Evolutionary conservation across 202 grass and related monocot species (phyloP), one percentile per base, ranked within the genome.

Genomic region (Dendrocalamus latiflorus): DNA sequence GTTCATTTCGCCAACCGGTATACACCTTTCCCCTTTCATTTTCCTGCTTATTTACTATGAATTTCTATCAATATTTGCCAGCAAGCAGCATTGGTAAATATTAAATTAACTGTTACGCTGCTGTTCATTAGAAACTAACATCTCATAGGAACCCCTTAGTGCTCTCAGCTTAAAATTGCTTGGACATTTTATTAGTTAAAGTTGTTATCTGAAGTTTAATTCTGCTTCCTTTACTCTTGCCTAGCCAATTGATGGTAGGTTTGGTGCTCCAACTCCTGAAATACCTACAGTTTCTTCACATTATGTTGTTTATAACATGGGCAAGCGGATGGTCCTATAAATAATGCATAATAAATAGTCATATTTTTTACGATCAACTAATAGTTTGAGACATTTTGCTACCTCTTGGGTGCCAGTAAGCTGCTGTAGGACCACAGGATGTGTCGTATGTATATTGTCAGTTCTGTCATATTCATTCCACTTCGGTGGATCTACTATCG

Each of bases 401-500:
- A 33, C 33, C 33, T 33, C 33, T 30, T 30, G 33, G 33, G 33
- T 33, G 4, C 33, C 33, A 33, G 33, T 33, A 33, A 33, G 33
- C 33, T 33, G 33, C 33, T 33, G 68, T 77, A 98, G 91, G 93
- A 83, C 93, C 96, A 57, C 91, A 98, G 26, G 96, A 98, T 82
- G 64, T 98, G 56, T 87, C 91, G 0, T 98, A 98, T 83, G 93
- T 91, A 74, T 98, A 98, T 41, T 93, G 89, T 80, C 71, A 90
- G n/a, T 98, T 98, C 81, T 90, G 65, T 98, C 78, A 89, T 89
- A 54, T 98, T 98, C 6, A 91, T 98, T 61, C 96, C 93, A 24
- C 96, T 98, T 1, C 86, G 93, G 39, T 95, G 96, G 96, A 95
- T 98, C 30, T 98, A 98, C 83, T 98, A 98, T 44, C 87, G 89